phyloP scores from a whole-genome alignment of 2,329 filamentous ascomycete species.

The Domatiomyces globalis region DNA sequence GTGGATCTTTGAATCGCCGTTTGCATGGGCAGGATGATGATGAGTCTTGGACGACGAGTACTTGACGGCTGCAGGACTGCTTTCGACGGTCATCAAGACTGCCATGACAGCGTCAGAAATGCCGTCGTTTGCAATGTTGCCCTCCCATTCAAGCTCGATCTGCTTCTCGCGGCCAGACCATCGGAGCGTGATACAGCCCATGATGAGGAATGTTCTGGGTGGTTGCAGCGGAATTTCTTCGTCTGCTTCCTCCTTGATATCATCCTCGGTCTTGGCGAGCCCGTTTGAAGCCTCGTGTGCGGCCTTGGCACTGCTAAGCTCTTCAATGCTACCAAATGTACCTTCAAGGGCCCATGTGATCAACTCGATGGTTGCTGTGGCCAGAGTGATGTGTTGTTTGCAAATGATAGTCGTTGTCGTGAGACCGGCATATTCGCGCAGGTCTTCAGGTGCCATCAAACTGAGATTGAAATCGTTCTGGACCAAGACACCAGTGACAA shows the following conservation, averaged over 20 bases:
- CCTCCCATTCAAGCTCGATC: slow-evolving; percentile 90
- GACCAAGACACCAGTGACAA: slow-evolving; percentile 82
- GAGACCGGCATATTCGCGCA: slow-evolving; percentile 90
- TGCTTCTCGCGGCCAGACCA: slow-evolving; percentile 59
- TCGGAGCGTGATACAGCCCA: slow-evolving; percentile 79
- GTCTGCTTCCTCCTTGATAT: slow-evolving; percentile 25
- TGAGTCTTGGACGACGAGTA: slow-evolving; percentile 42
- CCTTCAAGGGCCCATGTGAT: slow-evolving; percentile 90
- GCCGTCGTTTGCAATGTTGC: slow-evolving; percentile 92
- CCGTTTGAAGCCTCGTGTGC: slow-evolving; percentile 5
- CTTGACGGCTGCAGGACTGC: slow-evolving; percentile 85
- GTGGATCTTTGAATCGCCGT: slow-evolving; percentile 18
- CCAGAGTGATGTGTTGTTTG: slow-evolving; percentile 77
- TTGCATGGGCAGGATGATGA: slow-evolving; percentile 31
- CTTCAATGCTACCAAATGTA: slow-evolving; percentile 76
- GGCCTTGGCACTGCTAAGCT: slow-evolving; percentile 21
- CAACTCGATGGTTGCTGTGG: slow-evolving; percentile 75
- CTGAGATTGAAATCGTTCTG: slow-evolving; percentile 97
- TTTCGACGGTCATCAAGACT: slow-evolving; percentile 81
- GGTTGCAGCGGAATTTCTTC: slow-evolving; percentile 30
- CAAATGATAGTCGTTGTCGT: slow-evolving; percentile 90
- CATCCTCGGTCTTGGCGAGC: slow-evolving; percentile 17
- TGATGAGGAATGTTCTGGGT: slow-evolving; percentile 47
- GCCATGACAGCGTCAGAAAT: slow-evolving; percentile 97
- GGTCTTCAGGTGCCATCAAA: slow-evolving; percentile 89